A percentile compares a stretch with the other conserved stretches of the same genome.
Conservation (phyloP, 495 filamentous ascomycete genomes). For the Barbatosphaeria neglecta region DNA sequence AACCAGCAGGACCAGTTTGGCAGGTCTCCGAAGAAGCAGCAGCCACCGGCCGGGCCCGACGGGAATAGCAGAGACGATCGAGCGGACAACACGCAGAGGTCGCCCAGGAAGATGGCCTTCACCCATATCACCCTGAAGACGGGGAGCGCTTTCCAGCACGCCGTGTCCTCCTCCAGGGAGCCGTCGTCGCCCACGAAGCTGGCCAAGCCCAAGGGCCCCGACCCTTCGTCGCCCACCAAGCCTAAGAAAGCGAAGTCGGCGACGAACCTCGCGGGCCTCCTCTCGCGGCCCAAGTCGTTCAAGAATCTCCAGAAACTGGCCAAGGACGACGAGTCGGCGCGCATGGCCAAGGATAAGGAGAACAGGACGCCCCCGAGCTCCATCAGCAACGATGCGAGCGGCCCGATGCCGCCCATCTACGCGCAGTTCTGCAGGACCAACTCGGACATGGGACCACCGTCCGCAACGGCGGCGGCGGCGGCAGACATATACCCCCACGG, state of each 20-base stretch:
- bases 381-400: constrained; percentile 23
- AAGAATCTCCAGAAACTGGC: constrained; percentile 39
- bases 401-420: constrained; percentile 62
- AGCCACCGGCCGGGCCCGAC: neutral
- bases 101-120: constrained; percentile 51
- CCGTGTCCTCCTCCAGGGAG: constrained; percentile 22
- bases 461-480: neutral
- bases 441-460: neutral
- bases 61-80: too few species aligned
- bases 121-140: constrained; percentile 57
- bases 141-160: too few species aligned
- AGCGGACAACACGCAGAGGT: constrained; percentile 18
- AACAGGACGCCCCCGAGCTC: constrained; percentile 53
- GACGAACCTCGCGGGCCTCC: constrained; percentile 59
- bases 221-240: constrained; percentile 39
- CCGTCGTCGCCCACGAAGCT: constrained; percentile 32
- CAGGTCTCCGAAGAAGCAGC: constrained; percentile 26
- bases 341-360: constrained; percentile 60
- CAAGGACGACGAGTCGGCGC: constrained; percentile 21
- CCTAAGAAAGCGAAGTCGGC: constrained; percentile 79
- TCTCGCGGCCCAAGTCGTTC: constrained; percentile 47
- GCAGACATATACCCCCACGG: too few species aligned
- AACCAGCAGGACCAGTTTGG: constrained; percentile 30
- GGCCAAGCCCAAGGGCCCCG: constrained; percentile 31
- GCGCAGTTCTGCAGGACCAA: constrained; percentile 49